phyloP scores from a whole-genome alignment of 768 basidiomycete species.

The Boletus sensibilis region DNA sequence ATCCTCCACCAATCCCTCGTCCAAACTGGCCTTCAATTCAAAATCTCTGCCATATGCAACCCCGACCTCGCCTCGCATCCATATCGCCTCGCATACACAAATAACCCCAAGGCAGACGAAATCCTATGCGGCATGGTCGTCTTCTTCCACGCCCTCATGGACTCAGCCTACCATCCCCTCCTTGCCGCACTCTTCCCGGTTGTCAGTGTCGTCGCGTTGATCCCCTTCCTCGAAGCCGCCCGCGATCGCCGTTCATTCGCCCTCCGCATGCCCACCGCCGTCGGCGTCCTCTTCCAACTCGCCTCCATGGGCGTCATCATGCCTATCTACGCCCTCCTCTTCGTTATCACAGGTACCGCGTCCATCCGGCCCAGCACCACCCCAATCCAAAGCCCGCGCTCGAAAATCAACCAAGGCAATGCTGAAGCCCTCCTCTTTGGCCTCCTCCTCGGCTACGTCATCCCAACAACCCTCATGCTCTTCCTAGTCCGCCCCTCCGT shows the following conservation, averaged over 20 bases:
- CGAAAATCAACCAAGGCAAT: conserved; percentile 42
- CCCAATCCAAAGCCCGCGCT: conserved; percentile 5
- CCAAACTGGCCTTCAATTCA: conserved; percentile 9
- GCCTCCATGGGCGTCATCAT: conserved; percentile 43
- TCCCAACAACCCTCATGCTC: conserved; percentile 50
- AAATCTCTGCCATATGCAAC: conserved; percentile 37
- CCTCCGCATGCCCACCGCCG: conserved; percentile 42
- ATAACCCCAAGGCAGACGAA: conserved; percentile 35
- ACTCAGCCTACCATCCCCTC: conserved; percentile 15
- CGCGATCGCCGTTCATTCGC: conserved; percentile 36
- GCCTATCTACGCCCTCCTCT: conserved; percentile 49
- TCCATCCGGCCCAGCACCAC: neutral
- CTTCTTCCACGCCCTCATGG: conserved; percentile 42
- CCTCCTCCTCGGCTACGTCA: conserved; percentile 41
- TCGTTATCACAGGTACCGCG: conserved; percentile 41
- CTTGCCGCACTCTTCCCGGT: conserved; percentile 14
- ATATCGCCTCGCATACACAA: conserved; percentile 43
- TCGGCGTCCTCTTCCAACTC: conserved; percentile 43
- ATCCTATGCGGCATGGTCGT: conserved; percentile 44
- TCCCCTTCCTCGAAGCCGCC: conserved; percentile 46
- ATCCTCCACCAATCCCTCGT: conserved; percentile 13
- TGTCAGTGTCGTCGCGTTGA: conserved; percentile 26
- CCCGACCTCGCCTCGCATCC: conserved; percentile 18
- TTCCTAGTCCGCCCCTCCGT: conserved; percentile 40
- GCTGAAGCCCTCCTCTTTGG: conserved; percentile 55